Evolutionary conservation across 192 early-diverging fungal species (phyloP), one percentile per base, ranked within the genome.

Genomic region (Coemansia sp.): DNA sequence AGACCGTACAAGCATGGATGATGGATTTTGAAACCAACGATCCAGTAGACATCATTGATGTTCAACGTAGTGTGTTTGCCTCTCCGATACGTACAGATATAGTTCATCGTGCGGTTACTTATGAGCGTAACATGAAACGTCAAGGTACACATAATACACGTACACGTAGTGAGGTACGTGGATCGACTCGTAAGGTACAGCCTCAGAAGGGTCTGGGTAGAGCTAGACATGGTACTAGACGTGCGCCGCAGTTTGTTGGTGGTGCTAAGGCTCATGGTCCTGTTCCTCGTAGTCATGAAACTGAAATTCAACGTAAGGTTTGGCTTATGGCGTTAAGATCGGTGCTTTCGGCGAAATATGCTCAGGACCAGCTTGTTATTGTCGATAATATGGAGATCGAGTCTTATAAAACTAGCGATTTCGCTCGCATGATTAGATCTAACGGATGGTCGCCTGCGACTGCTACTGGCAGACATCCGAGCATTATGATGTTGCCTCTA

Each of bases 181-280:
- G 95, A 34, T 88, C 92, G 1, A 87, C 89, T 42, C 73, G 86
- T 48, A 98, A 98, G 77, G 78, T 85, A 12, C 88, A 89, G 52
- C 92, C 90, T 33, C 96, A 98, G 74, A 98, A 98, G 77, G 96
- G 96, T 16, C 85, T 94, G 31, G 96, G 96, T 72, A 87, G 84
- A 71, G 94, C 96, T n/a, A 85, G 96, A 64, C 88, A 93, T 20
- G 93, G 95, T 28, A 89, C 89, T 2, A 56, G 89, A 30, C 85
- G 94, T 25, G 92, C 94, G 28, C 93, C 96, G 32, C 93, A 96
- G 71, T 91, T 87, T 69, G 82, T 86, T 25, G 96, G 96, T 77
- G 96, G 92, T 76, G 92, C 88, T 58, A 83, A 87, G 61, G 92
- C 87, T 0, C 94, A 95, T 66, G 96, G 94, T n/a, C 95, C 95